Evolutionary conservation across 345 rosid species (phyloP).

Genomic region (Viola odorata): DNA sequence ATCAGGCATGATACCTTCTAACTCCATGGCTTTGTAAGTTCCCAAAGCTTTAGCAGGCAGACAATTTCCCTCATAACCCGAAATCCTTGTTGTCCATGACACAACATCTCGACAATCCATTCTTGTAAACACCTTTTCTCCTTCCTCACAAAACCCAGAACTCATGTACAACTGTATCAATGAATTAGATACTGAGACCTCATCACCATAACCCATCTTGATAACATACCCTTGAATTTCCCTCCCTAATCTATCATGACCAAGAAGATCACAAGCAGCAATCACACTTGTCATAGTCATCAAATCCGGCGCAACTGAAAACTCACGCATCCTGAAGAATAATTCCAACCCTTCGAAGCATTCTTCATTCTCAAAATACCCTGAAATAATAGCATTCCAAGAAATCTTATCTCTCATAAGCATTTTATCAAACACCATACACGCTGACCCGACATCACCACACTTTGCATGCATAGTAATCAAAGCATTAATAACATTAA

Average conservation of each 20-base stretch:
- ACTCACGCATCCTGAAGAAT: constrained; percentile 61
- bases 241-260: constrained; percentile 53
- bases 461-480: constrained; percentile 88
- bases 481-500: constrained; percentile 75
- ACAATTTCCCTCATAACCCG: constrained; percentile 18
- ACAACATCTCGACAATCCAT: constrained; percentile 24
- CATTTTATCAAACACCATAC: constrained; percentile 68
- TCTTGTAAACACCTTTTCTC: constrained; percentile 20
- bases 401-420: constrained; percentile 70
- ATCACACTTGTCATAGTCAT: constrained; percentile 83
- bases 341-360: constrained; percentile 57
- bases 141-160: constrained; percentile 21
- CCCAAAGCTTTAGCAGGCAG: constrained; percentile 24
- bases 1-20: constrained; percentile 20
- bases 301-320: constrained; percentile 65
- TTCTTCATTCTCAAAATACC: constrained; percentile 72
- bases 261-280: constrained; percentile 34
- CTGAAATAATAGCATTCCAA: constrained; percentile 90
- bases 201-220: constrained; percentile 13
- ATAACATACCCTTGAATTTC: constrained; percentile 29
- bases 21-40: constrained; percentile 24
- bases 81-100: constrained; percentile 31
- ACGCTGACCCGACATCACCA: constrained; percentile 43
- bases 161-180: constrained; percentile 21
- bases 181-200: constrained; percentile 21